A percentile compares a stretch with the other conserved stretches of the same genome.
Evolutionary conservation across 2,329 filamentous ascomycete species (phyloP).

Genomic region (Rachicladosporium sp.): DNA sequence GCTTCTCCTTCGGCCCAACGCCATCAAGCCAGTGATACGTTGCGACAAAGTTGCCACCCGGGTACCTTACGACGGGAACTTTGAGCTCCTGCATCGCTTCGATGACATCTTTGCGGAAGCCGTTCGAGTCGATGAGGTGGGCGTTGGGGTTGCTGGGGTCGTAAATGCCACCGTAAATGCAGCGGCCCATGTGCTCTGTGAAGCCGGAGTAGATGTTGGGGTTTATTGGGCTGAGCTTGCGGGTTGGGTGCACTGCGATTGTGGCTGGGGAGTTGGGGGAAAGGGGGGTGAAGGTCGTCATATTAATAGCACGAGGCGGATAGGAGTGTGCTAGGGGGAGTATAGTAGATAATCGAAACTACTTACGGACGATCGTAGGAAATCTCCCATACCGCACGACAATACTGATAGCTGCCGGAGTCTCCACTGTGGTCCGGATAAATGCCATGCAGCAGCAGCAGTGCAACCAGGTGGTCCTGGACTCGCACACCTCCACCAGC

Average conservation of each 20-base stretch:
- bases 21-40: slow-evolving; percentile 82
- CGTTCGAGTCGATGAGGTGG: slow-evolving; percentile 57
- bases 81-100: slow-evolving; percentile 60
- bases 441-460: too few relatives aligned
- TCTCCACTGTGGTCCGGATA: too few relatives aligned
- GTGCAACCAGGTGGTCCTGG: too few relatives aligned
- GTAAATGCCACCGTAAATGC: slow-evolving; percentile 79
- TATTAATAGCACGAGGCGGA: slow-evolving; percentile 20
- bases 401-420: too few relatives aligned
- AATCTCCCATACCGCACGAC: too few relatives aligned
- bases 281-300: slow-evolving; percentile 67
- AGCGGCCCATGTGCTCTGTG: slow-evolving; percentile 83
- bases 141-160: slow-evolving; percentile 52
- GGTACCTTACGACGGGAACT: slow-evolving; percentile 66
- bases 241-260: slow-evolving; percentile 52
- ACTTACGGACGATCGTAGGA: too few relatives aligned
- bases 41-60: slow-evolving; percentile 72
- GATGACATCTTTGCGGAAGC: slow-evolving; percentile 70
- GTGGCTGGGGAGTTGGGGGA: slow-evolving; percentile 44
- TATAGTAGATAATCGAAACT: too few relatives aligned
- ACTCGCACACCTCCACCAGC: too few relatives aligned
- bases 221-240: slow-evolving; percentile 61
- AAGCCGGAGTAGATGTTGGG: slow-evolving; percentile 76
- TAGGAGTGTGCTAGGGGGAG: too few relatives aligned
- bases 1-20: slow-evolving; percentile 57